Evolutionary conservation across 495 filamentous ascomycete species (phyloP), one percentile per base, ranked within the genome.

Genomic region (Aspergillus leporis): DNA sequence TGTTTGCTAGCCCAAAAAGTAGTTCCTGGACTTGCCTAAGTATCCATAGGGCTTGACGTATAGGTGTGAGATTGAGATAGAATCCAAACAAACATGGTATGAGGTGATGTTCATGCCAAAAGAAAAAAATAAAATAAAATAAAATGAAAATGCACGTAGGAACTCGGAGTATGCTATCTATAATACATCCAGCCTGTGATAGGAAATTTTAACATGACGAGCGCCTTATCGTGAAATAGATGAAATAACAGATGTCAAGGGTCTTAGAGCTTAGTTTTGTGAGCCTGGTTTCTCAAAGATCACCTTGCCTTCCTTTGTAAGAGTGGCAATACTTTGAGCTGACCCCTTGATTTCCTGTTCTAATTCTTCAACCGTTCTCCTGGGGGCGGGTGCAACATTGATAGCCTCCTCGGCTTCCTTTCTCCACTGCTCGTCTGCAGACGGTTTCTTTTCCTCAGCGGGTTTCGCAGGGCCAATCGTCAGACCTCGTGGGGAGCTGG

Each of bases 301-400:
- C 30, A 89, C 87, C 70, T 90, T 89, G 4, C 90, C 90, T 58
- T 87, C 85, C 56, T 78, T 77, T 4, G 78, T 77, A 9, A 92
- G 80, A 47, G 74, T 82, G 0, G 88, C 89, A 34, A 89, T 72
- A 30, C 71, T 75, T 52, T 79, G 74, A 36, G 66, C 63, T 19
- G 71, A 66, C 45, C 71, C 74, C 43, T 72, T 64, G 36, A 73
- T 66, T 58, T 76, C 75, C 19, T 73, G 65, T 38, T 60, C 63
- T 43, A 75, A 28, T 25, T 66, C 59, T 25, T 76, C 74, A 19
- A 74, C 64, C 3, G 74, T 66, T 48, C 72, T 71, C 25, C 69
- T 57, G 45, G 71, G 62, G 4, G 63, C 73, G 2, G 72, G 59
- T 4, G 63, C 65, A 34, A 63, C 45, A 36, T 61, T 60, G 14